These are phyloP conservation scores for Pestalotiopsis sp. DNA, from an alignment of 2,329 filamentous ascomycete species.

Conservation along the genomic window DNA sequence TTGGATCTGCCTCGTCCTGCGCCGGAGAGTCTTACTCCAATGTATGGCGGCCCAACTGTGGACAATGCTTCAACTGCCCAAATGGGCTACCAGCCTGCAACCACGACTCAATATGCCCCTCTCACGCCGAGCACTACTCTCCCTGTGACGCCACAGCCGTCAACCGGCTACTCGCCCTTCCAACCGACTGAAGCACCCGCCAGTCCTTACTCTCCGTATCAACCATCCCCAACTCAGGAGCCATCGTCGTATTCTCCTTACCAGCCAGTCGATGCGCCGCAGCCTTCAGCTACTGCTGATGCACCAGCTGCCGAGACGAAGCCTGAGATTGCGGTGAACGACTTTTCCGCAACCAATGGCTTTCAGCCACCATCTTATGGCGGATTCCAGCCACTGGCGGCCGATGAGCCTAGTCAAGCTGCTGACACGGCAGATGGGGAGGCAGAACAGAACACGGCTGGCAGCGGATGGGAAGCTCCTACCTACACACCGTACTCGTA, in stretches of 20 bases:
- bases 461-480: constrained; percentile 61
- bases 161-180: constrained; percentile 25
- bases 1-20: constrained; percentile 45
- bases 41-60: constrained; percentile 32
- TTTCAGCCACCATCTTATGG: constrained; percentile 54
- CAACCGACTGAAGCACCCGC: constrained; percentile 7
- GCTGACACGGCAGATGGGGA: constrained; percentile 25
- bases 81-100: constrained; percentile 32
- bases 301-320: constrained; percentile 16
- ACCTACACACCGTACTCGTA: constrained; percentile 63
- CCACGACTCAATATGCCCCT: not conserved
- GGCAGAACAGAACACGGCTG: constrained; percentile 30
- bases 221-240: not conserved
- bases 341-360: constrained; percentile 20
- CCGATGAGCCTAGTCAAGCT: constrained; percentile 32
- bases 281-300: constrained; percentile 15
- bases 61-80: constrained; percentile 29
- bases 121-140: constrained; percentile 13
- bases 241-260: constrained; percentile 28
- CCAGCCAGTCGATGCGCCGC: constrained; percentile 25
- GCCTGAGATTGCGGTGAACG: constrained; percentile 18
- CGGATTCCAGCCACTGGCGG: constrained; percentile 49
- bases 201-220: not conserved
- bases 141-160: constrained; percentile 15
- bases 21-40: constrained; percentile 37